Percentiles rank a stretch among this genome's conserved stretches.
These are phyloP conservation scores for Heteromeles arbutifolia DNA, from an alignment of 306 rosid species.

Conservation along the genomic window DNA sequence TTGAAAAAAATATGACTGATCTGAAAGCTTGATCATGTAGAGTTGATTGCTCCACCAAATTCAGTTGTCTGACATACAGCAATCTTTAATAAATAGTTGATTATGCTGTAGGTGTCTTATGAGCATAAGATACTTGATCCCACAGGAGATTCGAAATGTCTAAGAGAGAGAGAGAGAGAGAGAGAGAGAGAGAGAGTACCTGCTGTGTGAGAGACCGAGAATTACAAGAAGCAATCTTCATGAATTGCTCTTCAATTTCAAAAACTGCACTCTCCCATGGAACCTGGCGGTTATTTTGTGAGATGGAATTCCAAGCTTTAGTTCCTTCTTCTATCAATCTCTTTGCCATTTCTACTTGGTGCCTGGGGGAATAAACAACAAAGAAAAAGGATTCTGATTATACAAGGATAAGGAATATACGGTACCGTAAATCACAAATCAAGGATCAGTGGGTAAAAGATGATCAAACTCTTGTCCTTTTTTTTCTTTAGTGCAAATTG, in stretches of 20 bases:
- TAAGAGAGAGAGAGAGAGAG: slow-evolving; percentile 9
- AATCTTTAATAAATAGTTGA: background rate
- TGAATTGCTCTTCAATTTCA: slow-evolving; percentile 71
- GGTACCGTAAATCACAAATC: background rate
- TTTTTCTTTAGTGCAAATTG: background rate
- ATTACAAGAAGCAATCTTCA: slow-evolving; percentile 64
- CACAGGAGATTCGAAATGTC: background rate
- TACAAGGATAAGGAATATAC: background rate
- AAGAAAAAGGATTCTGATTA: background rate
- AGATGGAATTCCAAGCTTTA: slow-evolving; percentile 65
- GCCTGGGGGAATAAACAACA: slow-evolving; percentile 34
- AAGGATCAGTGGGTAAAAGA: background rate
- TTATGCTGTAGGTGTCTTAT: background rate
- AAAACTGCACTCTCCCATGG: slow-evolving; percentile 62
- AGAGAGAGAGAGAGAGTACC: slow-evolving; percentile 33
- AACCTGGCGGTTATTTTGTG: slow-evolving; percentile 56
- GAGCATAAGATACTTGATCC: background rate
- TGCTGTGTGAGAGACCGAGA: slow-evolving; percentile 75
- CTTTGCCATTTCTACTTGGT: slow-evolving; percentile 68
- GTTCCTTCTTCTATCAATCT: slow-evolving; percentile 72
- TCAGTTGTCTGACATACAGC: background rate
- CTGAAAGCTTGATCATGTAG: background rate
- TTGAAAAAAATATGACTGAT: background rate
- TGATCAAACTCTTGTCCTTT: background rate
- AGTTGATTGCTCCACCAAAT: background rate